These are phyloP conservation scores for Leptographium wingfieldii DNA, from an alignment of 2,329 filamentous ascomycete genomes.

Conservation along the genomic window DNA sequence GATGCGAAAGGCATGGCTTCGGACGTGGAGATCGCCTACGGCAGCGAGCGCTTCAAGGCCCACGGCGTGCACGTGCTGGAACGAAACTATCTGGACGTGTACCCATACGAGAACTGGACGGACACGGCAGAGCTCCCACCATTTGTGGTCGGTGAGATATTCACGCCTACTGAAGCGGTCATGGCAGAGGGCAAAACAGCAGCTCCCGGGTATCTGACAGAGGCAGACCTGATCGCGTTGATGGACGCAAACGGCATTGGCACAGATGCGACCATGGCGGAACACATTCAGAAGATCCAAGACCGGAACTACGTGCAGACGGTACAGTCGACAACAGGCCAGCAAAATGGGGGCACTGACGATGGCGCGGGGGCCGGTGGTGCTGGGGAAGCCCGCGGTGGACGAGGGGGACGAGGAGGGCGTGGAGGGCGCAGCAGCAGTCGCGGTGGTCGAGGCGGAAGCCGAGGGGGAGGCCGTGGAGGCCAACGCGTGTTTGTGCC, in stretches of 20 bases:
- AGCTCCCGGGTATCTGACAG: constrained; percentile 76
- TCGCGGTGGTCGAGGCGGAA: constrained; percentile 24
- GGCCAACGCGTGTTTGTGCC: constrained; percentile 80
- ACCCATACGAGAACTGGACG: constrained; percentile 93
- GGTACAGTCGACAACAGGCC: constrained; percentile 24
- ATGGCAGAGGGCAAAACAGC: constrained; percentile 86
- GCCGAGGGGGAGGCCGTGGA: constrained; percentile 26
- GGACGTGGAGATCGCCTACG: constrained; percentile 74
- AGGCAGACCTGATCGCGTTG: constrained; percentile 85
- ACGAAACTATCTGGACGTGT: constrained; percentile 89
- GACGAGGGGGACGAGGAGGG: constrained; percentile 34
- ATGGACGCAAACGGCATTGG: constrained; percentile 99
- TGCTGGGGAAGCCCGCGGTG: constrained; percentile 36
- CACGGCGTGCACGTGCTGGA: constrained; percentile 76
- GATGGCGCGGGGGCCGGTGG: constrained; percentile 27
- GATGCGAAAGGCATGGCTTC: constrained; percentile 81
- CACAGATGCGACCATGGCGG: constrained; percentile 97
- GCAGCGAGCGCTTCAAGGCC: constrained; percentile 68
- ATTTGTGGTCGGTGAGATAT: constrained; percentile 67
- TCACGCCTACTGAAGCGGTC: constrained; percentile 78
- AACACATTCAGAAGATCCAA: constrained; percentile 95
- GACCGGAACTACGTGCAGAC: constrained; percentile 74
- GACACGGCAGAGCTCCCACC: constrained; percentile 70
- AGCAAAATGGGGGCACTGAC: constrained; percentile 25
- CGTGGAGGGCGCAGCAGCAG: constrained; percentile 26